Percentiles rank a stretch among this genome's conserved stretches.
Evolutionary conservation across 164 flowering plant species (phyloP).

Genomic region (Sedum album): DNA sequence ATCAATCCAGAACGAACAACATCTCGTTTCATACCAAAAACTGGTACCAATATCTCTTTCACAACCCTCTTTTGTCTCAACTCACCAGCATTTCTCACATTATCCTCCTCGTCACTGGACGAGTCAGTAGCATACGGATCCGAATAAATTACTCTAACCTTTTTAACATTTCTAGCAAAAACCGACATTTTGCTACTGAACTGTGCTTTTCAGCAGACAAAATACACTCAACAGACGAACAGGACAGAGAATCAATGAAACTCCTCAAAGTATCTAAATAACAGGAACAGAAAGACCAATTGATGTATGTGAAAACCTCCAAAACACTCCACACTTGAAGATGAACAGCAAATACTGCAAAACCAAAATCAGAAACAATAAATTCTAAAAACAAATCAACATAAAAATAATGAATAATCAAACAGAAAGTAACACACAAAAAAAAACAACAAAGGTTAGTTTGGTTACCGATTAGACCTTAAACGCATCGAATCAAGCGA

Average conservation of each 20-base stretch:
- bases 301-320: conserved; percentile 68
- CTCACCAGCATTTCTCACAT: background rate
- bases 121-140: conserved; percentile 10
- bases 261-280: conserved; percentile 34
- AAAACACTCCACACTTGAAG: conserved; percentile 28
- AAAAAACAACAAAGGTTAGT: background rate
- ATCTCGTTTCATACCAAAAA: background rate
- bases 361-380: background rate
- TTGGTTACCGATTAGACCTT: background rate
- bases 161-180: background rate
- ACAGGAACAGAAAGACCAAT: conserved; percentile 41
- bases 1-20: background rate
- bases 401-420: background rate
- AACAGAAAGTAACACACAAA: too few relatives aligned
- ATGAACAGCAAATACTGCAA: conserved; percentile 1
- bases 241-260: background rate
- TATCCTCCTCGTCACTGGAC: conserved; percentile 3
- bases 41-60: background rate
- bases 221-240: background rate
- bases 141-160: background rate
- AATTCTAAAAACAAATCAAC: background rate
- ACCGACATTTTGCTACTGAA: background rate
- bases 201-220: background rate
- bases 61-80: background rate
- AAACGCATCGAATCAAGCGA: background rate